Base-by-base conservation (phyloP, 768 basidiomycete species). In the Mrakia blollopis region DNA sequence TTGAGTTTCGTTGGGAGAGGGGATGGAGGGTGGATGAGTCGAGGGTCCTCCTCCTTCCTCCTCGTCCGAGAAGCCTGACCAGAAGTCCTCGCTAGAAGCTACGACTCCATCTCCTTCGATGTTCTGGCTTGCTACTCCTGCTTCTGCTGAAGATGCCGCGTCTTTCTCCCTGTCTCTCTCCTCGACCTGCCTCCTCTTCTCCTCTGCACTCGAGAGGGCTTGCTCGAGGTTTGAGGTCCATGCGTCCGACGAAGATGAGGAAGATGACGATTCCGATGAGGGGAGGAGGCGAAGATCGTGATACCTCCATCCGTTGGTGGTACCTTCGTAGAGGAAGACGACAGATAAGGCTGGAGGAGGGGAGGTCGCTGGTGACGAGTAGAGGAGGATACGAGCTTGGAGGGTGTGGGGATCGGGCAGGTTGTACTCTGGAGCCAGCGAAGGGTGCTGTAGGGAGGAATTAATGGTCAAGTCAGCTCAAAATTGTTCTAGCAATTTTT, bases 401-500 rank as follows among this genome's bases (percentile, higher is more conserved):
- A 77, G 76, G 14, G 76, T 72, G 23, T 72, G 71, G n/a, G 69
- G 50, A 39, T 77, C 76, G 3, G 62, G 39, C 37, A 77, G 63
- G 47, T 32, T n/a, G 35, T 77, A 77, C 23, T 32, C 37, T 21
- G 76, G 62, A 30, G 44, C 37, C 5, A 77, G 28, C 23, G 76
- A 54, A 47, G 76, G 76, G 37, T 77, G 76, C 76, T 77, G 52
- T 44, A 39, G n/a, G 10, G 25, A 30, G 14, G 32, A 32, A 28
- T 7, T 28, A 8, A 41, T 1, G 52, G 35, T 41, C 11, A 4
- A 11, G 47, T 25, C 62, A 28, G 35, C 60, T 18, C 30, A 25
- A 21, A 21, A 50, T 50, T 14, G n/a, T 7, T 44, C 44, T 44
- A 50, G 47, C 14, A 21, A 14, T 50, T 18, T 62, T 16, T 57